Conservation (phyloP, 176 grass and related monocot species). For the Luzula sylvatica region DNA sequence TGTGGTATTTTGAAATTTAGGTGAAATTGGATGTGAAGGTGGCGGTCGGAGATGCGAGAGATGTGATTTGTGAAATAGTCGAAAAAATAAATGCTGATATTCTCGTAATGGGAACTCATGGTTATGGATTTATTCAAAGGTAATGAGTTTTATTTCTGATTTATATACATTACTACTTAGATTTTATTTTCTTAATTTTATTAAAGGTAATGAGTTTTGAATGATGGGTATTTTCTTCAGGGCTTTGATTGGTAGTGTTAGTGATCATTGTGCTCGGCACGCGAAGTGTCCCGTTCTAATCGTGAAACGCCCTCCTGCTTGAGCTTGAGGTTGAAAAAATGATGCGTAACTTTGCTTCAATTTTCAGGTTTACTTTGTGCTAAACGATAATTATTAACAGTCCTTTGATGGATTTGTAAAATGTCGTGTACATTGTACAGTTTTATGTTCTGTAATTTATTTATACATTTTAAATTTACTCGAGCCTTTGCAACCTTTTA, state of each 20-base stretch:
- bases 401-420: no score
- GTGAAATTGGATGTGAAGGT: slow-evolving; percentile 55
- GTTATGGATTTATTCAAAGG: slow-evolving; percentile 69
- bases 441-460: no score
- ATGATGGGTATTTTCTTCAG: slow-evolving; percentile 24
- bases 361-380: no score
- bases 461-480: no score
- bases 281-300: slow-evolving; percentile 54
- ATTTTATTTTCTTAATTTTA: neutral
- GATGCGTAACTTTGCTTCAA: no score
- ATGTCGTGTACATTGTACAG: no score
- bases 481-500: no score
- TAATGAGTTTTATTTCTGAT: slow-evolving; percentile 2
- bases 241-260: slow-evolving; percentile 67
- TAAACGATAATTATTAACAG: no score
- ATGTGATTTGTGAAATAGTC: slow-evolving; percentile 46
- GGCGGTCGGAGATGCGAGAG: slow-evolving; percentile 43
- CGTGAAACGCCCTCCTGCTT: slow-evolving; percentile 42
- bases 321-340: no score
- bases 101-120: slow-evolving; percentile 62
- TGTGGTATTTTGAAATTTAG: slow-evolving; percentile 2
- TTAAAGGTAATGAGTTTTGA: neutral
- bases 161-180: neutral
- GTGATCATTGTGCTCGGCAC: slow-evolving; percentile 57
- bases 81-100: slow-evolving; percentile 44